Conservation (phyloP, 2,329 filamentous ascomycete species). For the Cladophialophora chaetospira region DNA sequence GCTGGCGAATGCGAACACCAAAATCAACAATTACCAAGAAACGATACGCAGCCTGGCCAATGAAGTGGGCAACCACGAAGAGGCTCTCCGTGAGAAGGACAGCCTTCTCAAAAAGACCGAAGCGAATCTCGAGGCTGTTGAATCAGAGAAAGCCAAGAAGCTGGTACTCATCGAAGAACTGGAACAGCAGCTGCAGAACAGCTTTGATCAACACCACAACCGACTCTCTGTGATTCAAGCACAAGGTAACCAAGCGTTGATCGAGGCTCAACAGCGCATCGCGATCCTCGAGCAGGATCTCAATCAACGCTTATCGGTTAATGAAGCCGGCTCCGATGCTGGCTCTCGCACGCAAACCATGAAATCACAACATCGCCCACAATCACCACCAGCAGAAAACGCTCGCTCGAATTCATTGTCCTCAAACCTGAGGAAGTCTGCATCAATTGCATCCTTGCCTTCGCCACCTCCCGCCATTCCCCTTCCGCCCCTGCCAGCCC, state of each 20-base stretch:
- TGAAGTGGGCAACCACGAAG: conserved; percentile 50
- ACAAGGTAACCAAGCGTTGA: conserved; percentile 72
- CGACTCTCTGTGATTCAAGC: conserved; percentile 79
- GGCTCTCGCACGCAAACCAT: conserved; percentile 32
- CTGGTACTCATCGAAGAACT: conserved; percentile 90
- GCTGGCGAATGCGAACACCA: conserved; percentile 43
- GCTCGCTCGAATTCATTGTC: conserved; percentile 61
- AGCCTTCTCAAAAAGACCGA: conserved; percentile 50
- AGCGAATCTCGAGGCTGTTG: conserved; percentile 52
- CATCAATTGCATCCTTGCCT: conserved; percentile 78
- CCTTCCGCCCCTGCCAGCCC: conserved; percentile 81
- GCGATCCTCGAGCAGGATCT: conserved; percentile 67
- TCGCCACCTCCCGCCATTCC: conserved; percentile 95
- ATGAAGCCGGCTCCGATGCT: conserved; percentile 49
- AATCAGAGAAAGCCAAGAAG: conserved; percentile 80
- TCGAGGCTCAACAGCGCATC: conserved; percentile 72
- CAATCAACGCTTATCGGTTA: conserved; percentile 44
- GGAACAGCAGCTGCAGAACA: conserved; percentile 91
- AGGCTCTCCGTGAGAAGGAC: conserved; percentile 48
- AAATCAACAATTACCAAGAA: conserved; percentile 50
- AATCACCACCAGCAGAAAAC: conserved; percentile 50
- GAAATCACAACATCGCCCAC: conserved; percentile 36
- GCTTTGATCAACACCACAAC: conserved; percentile 94
- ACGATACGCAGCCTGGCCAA: conserved; percentile 58
- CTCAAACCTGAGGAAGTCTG: conserved; percentile 80